Base-by-base conservation (phyloP, 148 eudicot genomes). In the Diospyros kaki region DNA sequence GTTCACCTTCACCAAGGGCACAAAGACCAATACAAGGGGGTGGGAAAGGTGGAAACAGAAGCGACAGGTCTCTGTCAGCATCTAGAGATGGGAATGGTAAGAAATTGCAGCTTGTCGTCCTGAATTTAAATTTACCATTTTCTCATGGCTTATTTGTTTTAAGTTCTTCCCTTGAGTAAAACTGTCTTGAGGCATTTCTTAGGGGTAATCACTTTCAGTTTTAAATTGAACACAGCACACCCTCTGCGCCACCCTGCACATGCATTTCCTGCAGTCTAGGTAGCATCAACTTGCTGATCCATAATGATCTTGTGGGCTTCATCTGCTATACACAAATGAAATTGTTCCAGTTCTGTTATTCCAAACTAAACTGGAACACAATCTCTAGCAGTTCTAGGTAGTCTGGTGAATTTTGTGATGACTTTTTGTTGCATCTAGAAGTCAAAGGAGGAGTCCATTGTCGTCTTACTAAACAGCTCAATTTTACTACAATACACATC, bases 1-100 rank as follows among this genome's bases (percentile, higher is more conserved):
- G 66, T 67, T 85, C 87, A 53, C 76, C 67, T 6, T 87, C 87
- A 56, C 91, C 89, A 54, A 77, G 87, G 81, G 79, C 84, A n/a
- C 85, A 71, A n/a, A 85, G 76, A 73, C 72, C 87, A 56, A 55
- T 78, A 62, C 82, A 83, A 75, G 82, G 76, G 28, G 76, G 84
- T 64, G 84, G 82, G 72, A 87, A 87, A 77, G 73, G 83, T 4
- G 89, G 85, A 62, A 85, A 56, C 72, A 81, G 73, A 53, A 53
- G 56, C 2, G 11, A 53, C 10, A 53, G 56, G 10, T 53, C 56
- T 6, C 56, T 53, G 7, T 53, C 10, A 12, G 11, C 56, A 5
- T 2, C 56, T 53, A 53, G 11, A 53, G 56, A 53, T 53, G 56
- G 56, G 7, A 53, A 53, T 9, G 10, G 52, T 28, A 81, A 15